Base-by-base conservation (phyloP, 2,329 filamentous ascomycete species). In the Coleophoma cylindrospora region DNA sequence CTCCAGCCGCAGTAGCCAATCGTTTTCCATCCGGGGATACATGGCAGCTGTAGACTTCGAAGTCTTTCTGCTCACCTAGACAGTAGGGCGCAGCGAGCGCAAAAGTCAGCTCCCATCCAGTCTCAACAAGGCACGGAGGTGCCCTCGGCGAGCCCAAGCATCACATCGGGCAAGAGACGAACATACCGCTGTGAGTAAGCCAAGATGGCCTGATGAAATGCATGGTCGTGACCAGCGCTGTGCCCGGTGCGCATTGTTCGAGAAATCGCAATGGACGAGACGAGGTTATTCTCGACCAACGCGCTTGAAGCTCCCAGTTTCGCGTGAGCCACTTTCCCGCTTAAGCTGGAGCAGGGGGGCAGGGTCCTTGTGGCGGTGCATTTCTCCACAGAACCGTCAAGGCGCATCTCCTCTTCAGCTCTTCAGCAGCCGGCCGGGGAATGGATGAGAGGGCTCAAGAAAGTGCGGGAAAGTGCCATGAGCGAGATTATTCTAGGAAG, bases 41-140 rank as follows among this genome's bases (percentile, higher is more conserved):
- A 76, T 97, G 89, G 69, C 92, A 97, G 73, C 90, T 96, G 74
- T 97, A 99, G 58, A 97, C 92, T 72, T 99, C 94, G 66, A 95
- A 95, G 68, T 97, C 91, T 67, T 96, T 97, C 68, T 95, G 89
- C 74, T 99, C 94, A 67, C 92, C 87, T 89, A 62, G 52, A 55
- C 15, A 41, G 56, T 34, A 36, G 49, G 54, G 56, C 58, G 61
- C 62, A 58, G 32, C 50, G 50, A 54, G 61, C 51, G 55, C 46
- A 59, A 50, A 47, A 49, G 50, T 60, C 58, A 59, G 62, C 63
- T 47, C 56, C 57, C 51, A 47, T 52, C 27, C 40, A 33, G 49
- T 51, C 48, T 54, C 54, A 57, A 27, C 27, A 5, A 8, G 27
- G 6, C 6, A 27, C 9, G 27, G 27, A 27, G 27, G 27, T 5